Evolutionary conservation across 2,329 filamentous ascomycete genomes (phyloP).

Genomic region (Colletotrichum kahawae): DNA sequence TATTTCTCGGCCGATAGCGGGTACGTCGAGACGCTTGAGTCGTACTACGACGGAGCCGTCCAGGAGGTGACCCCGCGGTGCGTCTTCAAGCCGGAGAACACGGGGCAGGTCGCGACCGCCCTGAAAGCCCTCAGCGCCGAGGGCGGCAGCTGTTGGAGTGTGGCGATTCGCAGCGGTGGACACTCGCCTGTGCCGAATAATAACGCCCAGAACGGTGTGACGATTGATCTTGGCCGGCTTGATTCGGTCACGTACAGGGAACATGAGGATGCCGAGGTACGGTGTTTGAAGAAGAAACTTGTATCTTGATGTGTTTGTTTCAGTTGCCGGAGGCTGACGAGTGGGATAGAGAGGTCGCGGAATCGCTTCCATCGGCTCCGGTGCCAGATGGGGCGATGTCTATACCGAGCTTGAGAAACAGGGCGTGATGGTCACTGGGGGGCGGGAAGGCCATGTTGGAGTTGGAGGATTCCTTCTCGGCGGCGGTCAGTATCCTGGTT

Average conservation of each 20-base stretch:
- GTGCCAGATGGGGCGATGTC: background rate
- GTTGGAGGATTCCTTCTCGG: conserved; percentile 36
- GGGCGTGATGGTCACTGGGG: conserved; percentile 25
- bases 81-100: conserved; percentile 3
- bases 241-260: background rate
- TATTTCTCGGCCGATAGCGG: background rate
- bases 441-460: conserved; percentile 26
- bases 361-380: background rate
- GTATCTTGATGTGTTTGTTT: background rate
- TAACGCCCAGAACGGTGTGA: conserved; percentile 29
- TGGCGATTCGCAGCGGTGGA: conserved; percentile 45
- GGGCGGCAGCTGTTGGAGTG: conserved; percentile 28
- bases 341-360: background rate
- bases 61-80: conserved; percentile 2
- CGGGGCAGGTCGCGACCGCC: background rate
- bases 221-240: background rate
- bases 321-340: background rate
- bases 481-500: background rate
- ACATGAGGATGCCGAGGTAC: background rate
- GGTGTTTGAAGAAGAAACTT: accelerated
- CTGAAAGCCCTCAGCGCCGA: background rate
- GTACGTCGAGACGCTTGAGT: background rate
- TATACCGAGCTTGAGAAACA: conserved; percentile 19
- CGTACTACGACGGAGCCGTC: background rate
- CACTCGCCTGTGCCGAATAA: conserved; percentile 36